A percentile compares a stretch with the other conserved stretches of the same genome.
These are phyloP conservation scores for Metarhizium brunneum DNA, from an alignment of 2,329 filamentous ascomycete genomes.

Conservation along the genomic window DNA sequence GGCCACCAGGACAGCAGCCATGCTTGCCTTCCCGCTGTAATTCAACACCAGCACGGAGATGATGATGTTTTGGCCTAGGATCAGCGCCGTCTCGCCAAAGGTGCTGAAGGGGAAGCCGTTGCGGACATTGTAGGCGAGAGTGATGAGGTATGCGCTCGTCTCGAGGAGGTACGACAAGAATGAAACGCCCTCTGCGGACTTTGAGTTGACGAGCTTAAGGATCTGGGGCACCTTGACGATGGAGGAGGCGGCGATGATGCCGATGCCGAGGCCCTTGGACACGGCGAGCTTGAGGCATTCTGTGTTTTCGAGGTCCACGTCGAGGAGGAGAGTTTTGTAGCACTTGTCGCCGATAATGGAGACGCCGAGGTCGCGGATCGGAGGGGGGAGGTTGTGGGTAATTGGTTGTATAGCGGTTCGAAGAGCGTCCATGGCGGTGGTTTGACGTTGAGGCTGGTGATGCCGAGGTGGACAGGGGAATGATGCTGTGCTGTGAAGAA, in stretches of 20 bases:
- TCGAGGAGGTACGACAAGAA: slow-evolving; percentile 92
- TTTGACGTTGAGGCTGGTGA: not conserved
- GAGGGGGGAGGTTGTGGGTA: slow-evolving; percentile 63
- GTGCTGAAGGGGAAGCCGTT: slow-evolving; percentile 93
- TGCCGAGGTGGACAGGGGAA: not conserved
- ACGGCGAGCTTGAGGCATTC: slow-evolving; percentile 82
- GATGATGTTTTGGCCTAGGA: slow-evolving; percentile 83
- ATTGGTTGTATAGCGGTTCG: slow-evolving; percentile 57
- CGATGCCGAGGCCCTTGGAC: slow-evolving; percentile 86
- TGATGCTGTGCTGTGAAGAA: not conserved
- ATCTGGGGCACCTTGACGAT: slow-evolving; percentile 98
- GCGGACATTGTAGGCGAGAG: slow-evolving; percentile 84
- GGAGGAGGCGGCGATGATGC: slow-evolving; percentile 81
- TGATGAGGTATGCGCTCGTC: slow-evolving; percentile 78
- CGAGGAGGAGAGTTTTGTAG: slow-evolving; percentile 77
- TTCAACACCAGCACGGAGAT: slow-evolving; percentile 81
- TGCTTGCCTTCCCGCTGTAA: slow-evolving; percentile 60
- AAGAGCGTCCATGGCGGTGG: slow-evolving; percentile 46
- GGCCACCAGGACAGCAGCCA: slow-evolving; percentile 71
- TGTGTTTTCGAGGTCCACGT: slow-evolving; percentile 68
- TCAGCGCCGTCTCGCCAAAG: slow-evolving; percentile 88
- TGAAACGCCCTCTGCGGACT: slow-evolving; percentile 73
- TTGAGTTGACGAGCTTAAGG: slow-evolving; percentile 75
- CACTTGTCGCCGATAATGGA: slow-evolving; percentile 75
- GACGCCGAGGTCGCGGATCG: slow-evolving; percentile 64